Conservation (phyloP, 2,329 filamentous ascomycete species). For the Bisporella sp. region DNA sequence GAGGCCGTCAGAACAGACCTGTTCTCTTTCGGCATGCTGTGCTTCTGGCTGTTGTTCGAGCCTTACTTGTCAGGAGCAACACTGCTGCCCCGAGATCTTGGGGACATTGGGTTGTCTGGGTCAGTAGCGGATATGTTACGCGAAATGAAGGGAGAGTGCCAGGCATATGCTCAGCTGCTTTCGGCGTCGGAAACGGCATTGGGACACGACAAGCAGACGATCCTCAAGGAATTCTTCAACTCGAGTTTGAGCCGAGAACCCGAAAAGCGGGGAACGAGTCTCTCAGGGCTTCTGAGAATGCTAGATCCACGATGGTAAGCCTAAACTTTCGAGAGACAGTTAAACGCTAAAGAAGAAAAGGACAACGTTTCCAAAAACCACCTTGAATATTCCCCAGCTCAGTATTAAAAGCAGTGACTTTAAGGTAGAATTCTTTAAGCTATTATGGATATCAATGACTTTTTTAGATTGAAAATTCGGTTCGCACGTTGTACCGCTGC, state of each 20-base stretch:
- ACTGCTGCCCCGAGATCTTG: background rate
- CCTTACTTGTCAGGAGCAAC: background rate
- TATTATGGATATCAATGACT: background rate
- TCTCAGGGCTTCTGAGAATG: background rate
- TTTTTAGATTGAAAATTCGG: background rate
- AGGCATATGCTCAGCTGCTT: background rate
- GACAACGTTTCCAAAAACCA: background rate
- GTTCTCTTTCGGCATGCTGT: slow-evolving; percentile 2
- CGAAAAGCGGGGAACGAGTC: background rate
- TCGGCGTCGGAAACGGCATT: background rate
- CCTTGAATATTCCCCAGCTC: background rate
- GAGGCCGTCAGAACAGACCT: slow-evolving; percentile 2
- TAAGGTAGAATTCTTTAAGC: background rate
- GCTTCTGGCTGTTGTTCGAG: slow-evolving; percentile 4
- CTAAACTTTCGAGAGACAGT: background rate
- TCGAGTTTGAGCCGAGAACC: background rate
- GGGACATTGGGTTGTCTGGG: background rate
- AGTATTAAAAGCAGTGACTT: background rate
- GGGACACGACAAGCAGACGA: background rate
- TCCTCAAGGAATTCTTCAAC: background rate
- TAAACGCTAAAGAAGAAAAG: background rate
- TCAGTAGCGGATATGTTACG: background rate
- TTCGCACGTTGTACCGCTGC: background rate
- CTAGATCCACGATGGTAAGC: background rate
- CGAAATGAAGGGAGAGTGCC: background rate